These are phyloP conservation scores for Schwanniomyces occidentalis DNA, from an alignment of 805 yeast species.

Conservation along the genomic window DNA sequence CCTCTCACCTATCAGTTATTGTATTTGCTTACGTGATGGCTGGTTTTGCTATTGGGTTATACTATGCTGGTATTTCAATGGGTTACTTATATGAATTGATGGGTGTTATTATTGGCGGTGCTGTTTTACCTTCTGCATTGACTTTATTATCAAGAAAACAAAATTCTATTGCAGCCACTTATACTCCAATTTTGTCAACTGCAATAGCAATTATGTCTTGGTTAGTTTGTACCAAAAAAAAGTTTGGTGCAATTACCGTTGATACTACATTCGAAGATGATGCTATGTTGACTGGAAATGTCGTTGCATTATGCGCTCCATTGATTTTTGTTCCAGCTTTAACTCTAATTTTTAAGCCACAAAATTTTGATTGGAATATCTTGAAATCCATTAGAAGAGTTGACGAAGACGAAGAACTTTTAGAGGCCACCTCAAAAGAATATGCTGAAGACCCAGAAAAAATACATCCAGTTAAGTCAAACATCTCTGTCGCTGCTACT, in stretches of 20 bases:
- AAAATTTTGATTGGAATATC: conserved; percentile 70
- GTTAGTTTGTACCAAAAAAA: conserved; percentile 38
- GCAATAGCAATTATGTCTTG: conserved; percentile 66
- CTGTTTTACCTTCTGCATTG: conserved; percentile 74
- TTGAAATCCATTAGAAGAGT: conserved; percentile 64
- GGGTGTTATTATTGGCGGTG: conserved; percentile 88
- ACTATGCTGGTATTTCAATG: conserved; percentile 80
- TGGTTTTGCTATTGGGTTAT: conserved; percentile 78
- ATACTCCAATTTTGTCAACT: conserved; percentile 80
- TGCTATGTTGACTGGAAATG: conserved; percentile 88
- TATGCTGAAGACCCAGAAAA: conserved; percentile 24
- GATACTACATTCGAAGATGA: conserved; percentile 73
- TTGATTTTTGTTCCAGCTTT: conserved; percentile 63
- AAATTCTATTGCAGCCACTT: conserved; percentile 66
- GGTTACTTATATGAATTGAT: conserved; percentile 84
- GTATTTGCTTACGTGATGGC: conserved; percentile 64
- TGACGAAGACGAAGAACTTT: conserved; percentile 68
- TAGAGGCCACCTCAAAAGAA: conserved; percentile 35
- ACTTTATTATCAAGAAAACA: conserved; percentile 65
- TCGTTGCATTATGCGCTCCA: conserved; percentile 79
- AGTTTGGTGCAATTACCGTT: conserved; percentile 33
- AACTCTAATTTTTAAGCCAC: conserved; percentile 64
- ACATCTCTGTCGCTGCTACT: conserved; percentile 38
- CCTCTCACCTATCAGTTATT: conserved; percentile 69
- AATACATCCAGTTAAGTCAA: conserved; percentile 37